phyloP scores from a whole-genome alignment of 2,329 filamentous ascomycete genomes.

The Lachnellula suecica region DNA sequence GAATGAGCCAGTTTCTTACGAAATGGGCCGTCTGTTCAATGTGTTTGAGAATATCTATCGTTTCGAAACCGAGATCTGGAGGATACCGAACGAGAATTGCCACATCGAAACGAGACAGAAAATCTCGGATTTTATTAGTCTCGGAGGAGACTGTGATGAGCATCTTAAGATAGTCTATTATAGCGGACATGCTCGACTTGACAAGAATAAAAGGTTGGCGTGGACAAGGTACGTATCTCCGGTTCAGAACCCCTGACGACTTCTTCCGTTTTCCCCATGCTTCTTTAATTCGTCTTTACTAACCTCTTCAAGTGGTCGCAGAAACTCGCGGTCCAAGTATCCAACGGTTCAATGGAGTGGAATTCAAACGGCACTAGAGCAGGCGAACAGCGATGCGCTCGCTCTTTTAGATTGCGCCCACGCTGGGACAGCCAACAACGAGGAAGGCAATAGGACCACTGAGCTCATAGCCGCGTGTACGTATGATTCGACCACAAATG shows the following conservation, averaged over 20 bases:
- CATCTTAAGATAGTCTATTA: constrained; percentile 27
- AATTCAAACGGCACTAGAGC: constrained; percentile 18
- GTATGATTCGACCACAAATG: constrained; percentile 2
- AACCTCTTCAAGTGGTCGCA: constrained; percentile 2
- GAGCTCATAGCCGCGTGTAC: constrained; percentile 23
- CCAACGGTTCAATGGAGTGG: constrained; percentile 17
- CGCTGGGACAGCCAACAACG: constrained; percentile 4
- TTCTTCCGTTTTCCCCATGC: neutral
- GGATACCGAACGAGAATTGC: constrained; percentile 16
- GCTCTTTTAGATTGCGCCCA: constrained; percentile 19
- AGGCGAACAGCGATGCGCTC: constrained; percentile 19
- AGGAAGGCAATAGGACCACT: constrained; percentile 13
- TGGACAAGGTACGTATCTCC: constrained; percentile 19
- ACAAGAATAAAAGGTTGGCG: constrained; percentile 9
- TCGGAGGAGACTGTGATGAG: constrained; percentile 15
- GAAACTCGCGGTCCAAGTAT: constrained; percentile 3
- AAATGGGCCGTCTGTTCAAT: constrained; percentile 14
- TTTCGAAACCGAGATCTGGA: constrained; percentile 22
- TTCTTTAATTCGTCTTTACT: neutral
- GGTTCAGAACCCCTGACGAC: neutral
- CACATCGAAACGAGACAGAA: constrained; percentile 12
- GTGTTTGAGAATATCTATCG: constrained; percentile 22
- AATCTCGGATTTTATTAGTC: constrained; percentile 15
- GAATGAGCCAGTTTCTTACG: constrained; percentile 8
- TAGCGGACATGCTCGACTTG: constrained; percentile 15